Conservation (phyloP, 1,284 basidiomycete species). For the Cutaneotrichosporon dermatis region DNA sequence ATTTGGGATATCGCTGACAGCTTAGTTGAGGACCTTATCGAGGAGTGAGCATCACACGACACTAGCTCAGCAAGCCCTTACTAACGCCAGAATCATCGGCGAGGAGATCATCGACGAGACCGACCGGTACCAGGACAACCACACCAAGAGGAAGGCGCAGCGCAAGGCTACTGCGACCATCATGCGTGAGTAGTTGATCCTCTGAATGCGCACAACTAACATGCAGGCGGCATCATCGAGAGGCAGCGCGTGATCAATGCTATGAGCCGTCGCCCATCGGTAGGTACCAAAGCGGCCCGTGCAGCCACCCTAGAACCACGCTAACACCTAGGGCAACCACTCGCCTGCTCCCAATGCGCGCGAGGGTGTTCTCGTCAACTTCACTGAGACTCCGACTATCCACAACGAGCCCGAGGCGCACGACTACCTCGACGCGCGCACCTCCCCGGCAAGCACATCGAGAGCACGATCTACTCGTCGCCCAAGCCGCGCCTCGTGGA, state of each 20-base stretch:
- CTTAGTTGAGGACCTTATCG: conserved; percentile 49
- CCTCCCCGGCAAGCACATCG: neutral
- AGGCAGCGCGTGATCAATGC: conserved; percentile 44
- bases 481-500: neutral
- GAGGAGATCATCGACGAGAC: conserved; percentile 69
- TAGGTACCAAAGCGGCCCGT: conserved; percentile 12
- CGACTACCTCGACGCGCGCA: neutral
- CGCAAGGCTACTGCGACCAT: conserved; percentile 67
- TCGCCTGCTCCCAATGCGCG: neutral
- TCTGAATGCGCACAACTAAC: neutral
- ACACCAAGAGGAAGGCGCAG: conserved; percentile 65
- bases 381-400: neutral
- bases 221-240: conserved; percentile 49
- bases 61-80: conserved; percentile 9
- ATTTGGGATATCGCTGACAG: neutral
- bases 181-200: conserved; percentile 56
- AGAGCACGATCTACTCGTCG: neutral
- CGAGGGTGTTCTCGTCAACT: conserved; percentile 12
- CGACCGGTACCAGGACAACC: conserved; percentile 79
- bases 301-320: neutral
- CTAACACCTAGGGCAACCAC: neutral
- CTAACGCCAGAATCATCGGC: conserved; percentile 47
- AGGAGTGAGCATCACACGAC: conserved; percentile 31
- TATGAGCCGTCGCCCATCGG: conserved; percentile 38
- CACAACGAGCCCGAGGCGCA: conserved; percentile 2